Percentiles rank a stretch among this genome's conserved stretches.
Conservation (phyloP, 2,329 filamentous ascomycete species). For the Hypoxylon sp. region DNA sequence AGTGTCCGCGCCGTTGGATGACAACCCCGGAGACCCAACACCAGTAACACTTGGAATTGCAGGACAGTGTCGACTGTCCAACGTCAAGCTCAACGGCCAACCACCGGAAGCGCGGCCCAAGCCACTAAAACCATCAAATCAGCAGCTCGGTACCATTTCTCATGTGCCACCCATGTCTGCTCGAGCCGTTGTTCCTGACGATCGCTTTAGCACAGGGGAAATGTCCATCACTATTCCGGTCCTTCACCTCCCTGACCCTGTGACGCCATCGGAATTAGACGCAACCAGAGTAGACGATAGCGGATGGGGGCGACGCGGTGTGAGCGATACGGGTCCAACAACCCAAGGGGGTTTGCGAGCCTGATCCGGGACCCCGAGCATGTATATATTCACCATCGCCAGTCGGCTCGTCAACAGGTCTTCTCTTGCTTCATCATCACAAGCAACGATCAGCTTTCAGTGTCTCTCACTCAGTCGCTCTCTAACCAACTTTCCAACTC, state of each 20-base stretch:
- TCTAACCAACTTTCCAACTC: constrained; percentile 36
- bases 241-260: constrained; percentile 17
- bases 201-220: constrained; percentile 16
- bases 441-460: constrained; percentile 35
- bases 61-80: constrained; percentile 10
- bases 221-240: constrained; percentile 33
- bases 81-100: constrained; percentile 13
- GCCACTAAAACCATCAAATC: too few species aligned
- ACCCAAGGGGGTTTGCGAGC: constrained; percentile 18
- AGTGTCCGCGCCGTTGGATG: constrained; percentile 22
- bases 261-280: constrained; percentile 31
- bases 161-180: constrained; percentile 25
- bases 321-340: constrained; percentile 21
- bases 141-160: constrained; percentile 24
- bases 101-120: constrained; percentile 16
- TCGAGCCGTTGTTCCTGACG: constrained; percentile 18
- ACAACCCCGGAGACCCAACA: constrained; percentile 25
- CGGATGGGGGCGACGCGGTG: constrained; percentile 15
- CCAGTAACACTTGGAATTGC: constrained; percentile 6
- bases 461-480: constrained; percentile 40
- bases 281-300: constrained; percentile 14
- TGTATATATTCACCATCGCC: constrained; percentile 36
- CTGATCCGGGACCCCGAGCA: constrained; percentile 5
- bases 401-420: constrained; percentile 15
- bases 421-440: constrained; percentile 29